phyloP scores from a whole-genome alignment of 805 yeast genomes.

The Kodamaea kaohsiungensis region DNA sequence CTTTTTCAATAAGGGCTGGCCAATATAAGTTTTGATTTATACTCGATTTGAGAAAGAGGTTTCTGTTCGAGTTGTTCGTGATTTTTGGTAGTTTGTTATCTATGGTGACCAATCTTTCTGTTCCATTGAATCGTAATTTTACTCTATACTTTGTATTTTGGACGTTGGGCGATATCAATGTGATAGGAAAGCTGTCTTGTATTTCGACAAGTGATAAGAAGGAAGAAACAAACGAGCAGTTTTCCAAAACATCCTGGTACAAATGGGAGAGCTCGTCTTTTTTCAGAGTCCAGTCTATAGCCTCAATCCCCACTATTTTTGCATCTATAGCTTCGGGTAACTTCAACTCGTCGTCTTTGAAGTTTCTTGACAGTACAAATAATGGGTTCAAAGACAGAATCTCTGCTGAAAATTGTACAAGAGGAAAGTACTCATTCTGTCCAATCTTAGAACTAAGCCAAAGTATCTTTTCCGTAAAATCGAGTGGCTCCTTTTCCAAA shows the following conservation, averaged over 20 bases:
- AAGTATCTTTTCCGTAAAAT: constrained; percentile 18
- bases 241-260: constrained; percentile 53
- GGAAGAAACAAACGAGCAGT: constrained; percentile 78
- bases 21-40: constrained; percentile 41
- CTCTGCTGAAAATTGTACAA: constrained; percentile 15
- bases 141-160: constrained; percentile 36
- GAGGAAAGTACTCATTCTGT: constrained; percentile 20
- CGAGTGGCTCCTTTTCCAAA: background rate
- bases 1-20: constrained; percentile 81
- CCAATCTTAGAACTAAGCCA: constrained; percentile 30
- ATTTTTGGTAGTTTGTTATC: constrained; percentile 48
- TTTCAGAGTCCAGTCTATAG: constrained; percentile 6
- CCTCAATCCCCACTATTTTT: background rate
- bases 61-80: constrained; percentile 18
- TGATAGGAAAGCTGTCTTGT: constrained; percentile 6
- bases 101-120: constrained; percentile 45
- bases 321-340: constrained; percentile 9
- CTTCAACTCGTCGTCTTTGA: background rate
- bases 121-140: constrained; percentile 53
- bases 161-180: constrained; percentile 5
- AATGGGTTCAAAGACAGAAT: constrained; percentile 6
- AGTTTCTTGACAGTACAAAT: constrained; percentile 2
- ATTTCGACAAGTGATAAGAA: constrained; percentile 49
- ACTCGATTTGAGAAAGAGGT: constrained; percentile 38
- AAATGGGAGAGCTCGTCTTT: constrained; percentile 19